These are phyloP conservation scores for Fusarium stilboides DNA, from an alignment of 2,329 filamentous ascomycete genomes.

Conservation along the genomic window DNA sequence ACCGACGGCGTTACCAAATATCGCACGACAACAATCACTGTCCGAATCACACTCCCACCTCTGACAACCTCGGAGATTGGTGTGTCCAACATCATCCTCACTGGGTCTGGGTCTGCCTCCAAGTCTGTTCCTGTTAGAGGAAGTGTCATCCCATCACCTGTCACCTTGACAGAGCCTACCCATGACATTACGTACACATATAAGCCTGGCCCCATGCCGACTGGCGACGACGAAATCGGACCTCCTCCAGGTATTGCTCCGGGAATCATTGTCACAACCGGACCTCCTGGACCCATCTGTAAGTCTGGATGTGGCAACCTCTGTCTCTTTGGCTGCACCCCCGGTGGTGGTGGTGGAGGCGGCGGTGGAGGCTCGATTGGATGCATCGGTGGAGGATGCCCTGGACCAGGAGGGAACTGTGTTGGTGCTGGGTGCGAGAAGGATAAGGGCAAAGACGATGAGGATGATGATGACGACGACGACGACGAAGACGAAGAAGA, in stretches of 20 bases:
- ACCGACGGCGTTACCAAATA: conserved; percentile 25
- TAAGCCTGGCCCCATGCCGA: conserved; percentile 17
- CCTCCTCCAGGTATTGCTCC: conserved; percentile 20
- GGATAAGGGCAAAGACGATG: background rate
- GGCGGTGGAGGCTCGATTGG: conserved; percentile 14
- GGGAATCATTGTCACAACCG: conserved; percentile 13
- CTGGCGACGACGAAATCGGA: conserved; percentile 17
- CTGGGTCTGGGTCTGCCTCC: conserved; percentile 3
- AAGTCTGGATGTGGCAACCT: conserved; percentile 20
- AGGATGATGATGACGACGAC: conserved; percentile 4
- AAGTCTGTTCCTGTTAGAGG: conserved; percentile 10
- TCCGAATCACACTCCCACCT: conserved; percentile 24
- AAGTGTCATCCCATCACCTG: conserved; percentile 21
- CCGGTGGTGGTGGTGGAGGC: conserved; percentile 18
- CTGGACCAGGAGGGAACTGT: conserved; percentile 15
- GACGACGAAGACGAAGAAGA: conserved; percentile 20
- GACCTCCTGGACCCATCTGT: conserved; percentile 16
- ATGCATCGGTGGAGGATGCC: conserved; percentile 23
- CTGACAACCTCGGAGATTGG: conserved; percentile 24
- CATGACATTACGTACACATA: conserved; percentile 27
- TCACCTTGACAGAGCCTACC: conserved; percentile 24
- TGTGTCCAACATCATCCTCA: conserved; percentile 26
- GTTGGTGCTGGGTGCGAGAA: conserved; percentile 18
- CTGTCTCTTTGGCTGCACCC: conserved; percentile 13
- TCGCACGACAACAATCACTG: conserved; percentile 29